Evolutionary conservation across 176 grass and related monocot species (phyloP).

Genomic region (Dactylis glomerata): DNA sequence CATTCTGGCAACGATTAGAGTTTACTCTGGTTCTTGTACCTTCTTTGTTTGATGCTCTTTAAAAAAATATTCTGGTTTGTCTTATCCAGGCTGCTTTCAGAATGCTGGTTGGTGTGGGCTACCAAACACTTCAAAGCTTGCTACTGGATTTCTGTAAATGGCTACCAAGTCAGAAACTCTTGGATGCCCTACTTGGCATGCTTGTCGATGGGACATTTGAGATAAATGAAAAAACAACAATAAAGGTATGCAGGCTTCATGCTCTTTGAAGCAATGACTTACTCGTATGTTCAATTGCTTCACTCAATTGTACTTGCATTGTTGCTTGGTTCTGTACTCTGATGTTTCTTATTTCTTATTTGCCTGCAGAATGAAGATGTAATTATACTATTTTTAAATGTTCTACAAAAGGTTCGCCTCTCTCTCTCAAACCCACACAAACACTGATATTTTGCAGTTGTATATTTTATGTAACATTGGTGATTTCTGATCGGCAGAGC

Average conservation of each 20-base stretch:
- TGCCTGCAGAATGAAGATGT: conserved; percentile 95
- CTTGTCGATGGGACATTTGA: conserved; percentile 92
- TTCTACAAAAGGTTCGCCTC: conserved; percentile 70
- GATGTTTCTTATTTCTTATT: conserved; percentile 33
- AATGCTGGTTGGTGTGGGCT: conserved; percentile 80
- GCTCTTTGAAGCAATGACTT: conserved; percentile 24
- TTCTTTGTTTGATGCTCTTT: conserved; percentile 25
- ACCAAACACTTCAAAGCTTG: conserved; percentile 92
- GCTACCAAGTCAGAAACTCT: conserved; percentile 67
- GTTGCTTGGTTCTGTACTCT: conserved; percentile 26
- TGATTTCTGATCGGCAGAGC: conserved; percentile 78
- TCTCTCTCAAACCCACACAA: neutral
- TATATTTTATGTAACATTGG: conserved; percentile 39
- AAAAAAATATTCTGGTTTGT: conserved; percentile 19
- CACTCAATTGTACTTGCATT: conserved; percentile 19
- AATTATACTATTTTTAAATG: conserved; percentile 78
- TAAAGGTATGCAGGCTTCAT: conserved; percentile 53
- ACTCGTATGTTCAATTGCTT: conserved; percentile 27
- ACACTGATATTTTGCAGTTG: neutral
- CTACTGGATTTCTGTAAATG: conserved; percentile 96
- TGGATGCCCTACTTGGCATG: conserved; percentile 88
- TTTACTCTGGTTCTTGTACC: conserved; percentile 4
- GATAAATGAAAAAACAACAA: conserved; percentile 74
- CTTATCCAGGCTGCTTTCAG: conserved; percentile 78
- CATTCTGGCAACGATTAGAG: neutral